A percentile compares a stretch with the other conserved stretches of the same genome.
These are phyloP conservation scores for Plasmopara muralis DNA, from an alignment of 352 stramenopile species.

Conservation along the genomic window DNA sequence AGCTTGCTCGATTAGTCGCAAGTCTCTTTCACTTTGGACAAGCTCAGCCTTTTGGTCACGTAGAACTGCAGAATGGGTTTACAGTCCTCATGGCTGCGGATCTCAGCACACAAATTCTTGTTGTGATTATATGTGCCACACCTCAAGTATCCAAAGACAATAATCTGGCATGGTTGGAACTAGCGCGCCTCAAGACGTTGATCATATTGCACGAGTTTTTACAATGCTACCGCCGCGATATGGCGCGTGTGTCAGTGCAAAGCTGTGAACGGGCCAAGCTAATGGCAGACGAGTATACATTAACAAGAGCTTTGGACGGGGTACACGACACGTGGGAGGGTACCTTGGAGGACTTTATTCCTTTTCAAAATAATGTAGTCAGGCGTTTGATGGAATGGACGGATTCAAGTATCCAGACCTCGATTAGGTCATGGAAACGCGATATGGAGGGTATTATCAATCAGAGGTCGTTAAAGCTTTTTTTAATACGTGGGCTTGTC, in stretches of 20 bases:
- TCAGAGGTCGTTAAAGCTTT: slow-evolving; percentile 1
- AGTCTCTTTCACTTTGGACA: slow-evolving; percentile 55
- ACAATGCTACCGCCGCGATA: slow-evolving; percentile 15
- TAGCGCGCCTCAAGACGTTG: slow-evolving; percentile 35
- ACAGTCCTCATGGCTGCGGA: slow-evolving; percentile 36
- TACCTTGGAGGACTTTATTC: slow-evolving; percentile 35
- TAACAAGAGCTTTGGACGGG: slow-evolving; percentile 34
- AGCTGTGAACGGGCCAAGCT: slow-evolving; percentile 22
- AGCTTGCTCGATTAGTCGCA: slow-evolving; percentile 43
- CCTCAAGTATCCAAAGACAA: not conserved
- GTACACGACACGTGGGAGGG: slow-evolving; percentile 18
- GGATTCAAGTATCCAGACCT: slow-evolving; percentile 12
- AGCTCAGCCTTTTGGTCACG: slow-evolving; percentile 24
- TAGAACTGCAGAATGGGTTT: slow-evolving; percentile 35
- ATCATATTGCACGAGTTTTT: slow-evolving; percentile 43
- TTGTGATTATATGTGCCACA: slow-evolving; percentile 35
- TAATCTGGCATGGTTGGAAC: slow-evolving; percentile 18
- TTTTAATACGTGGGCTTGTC: slow-evolving; percentile 26
- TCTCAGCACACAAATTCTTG: slow-evolving; percentile 26
- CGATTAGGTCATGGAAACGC: slow-evolving; percentile 12
- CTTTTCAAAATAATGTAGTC: slow-evolving; percentile 37
- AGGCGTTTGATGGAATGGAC: slow-evolving; percentile 27
- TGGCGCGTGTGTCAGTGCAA: slow-evolving; percentile 25
- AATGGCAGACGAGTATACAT: slow-evolving; percentile 49
- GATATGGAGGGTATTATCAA: slow-evolving; percentile 7